Conservation (phyloP, 2,329 filamentous ascomycete species). For the Aspergillus ibericus region DNA sequence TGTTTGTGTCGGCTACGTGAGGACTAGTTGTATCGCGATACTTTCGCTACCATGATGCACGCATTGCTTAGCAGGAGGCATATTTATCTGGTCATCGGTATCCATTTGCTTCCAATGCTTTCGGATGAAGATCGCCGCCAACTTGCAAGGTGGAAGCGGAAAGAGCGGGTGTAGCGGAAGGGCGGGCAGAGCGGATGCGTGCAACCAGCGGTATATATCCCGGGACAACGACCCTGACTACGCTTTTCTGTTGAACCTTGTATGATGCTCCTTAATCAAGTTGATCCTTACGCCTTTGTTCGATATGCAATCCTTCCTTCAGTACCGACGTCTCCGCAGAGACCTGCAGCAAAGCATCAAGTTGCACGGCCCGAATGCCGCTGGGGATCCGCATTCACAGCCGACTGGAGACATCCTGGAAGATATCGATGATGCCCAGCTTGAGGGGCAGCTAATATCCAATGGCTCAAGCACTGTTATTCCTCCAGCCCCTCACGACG, state of each 20-base stretch:
- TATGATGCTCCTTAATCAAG: not conserved
- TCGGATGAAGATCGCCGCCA: not conserved
- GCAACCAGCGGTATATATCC: not conserved
- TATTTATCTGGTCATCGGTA: not conserved
- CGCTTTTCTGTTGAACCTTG: not conserved
- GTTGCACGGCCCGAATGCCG: constrained; percentile 1
- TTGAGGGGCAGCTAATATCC: not conserved
- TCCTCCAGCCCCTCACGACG: not conserved
- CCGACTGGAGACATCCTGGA: constrained; percentile 3
- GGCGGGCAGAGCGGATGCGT: not conserved
- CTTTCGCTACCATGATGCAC: not conserved
- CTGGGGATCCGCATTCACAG: constrained; percentile 2
- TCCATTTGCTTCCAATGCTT: not conserved
- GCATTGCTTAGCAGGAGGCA: no score
- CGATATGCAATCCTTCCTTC: constrained; percentile 28
- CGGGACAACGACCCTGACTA: not conserved
- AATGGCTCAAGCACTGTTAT: not conserved
- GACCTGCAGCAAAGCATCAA: constrained; percentile 8
- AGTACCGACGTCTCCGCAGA: constrained; percentile 25
- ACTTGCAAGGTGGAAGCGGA: constrained; percentile 2
- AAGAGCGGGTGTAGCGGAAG: constrained; percentile 8
- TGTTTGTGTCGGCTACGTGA: not conserved
- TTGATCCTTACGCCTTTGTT: not conserved
- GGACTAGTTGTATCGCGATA: not conserved
- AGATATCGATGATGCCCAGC: not conserved